Evolutionary conservation across 179 eudicot species (phyloP).

Genomic region (Dionaea muscipula): DNA sequence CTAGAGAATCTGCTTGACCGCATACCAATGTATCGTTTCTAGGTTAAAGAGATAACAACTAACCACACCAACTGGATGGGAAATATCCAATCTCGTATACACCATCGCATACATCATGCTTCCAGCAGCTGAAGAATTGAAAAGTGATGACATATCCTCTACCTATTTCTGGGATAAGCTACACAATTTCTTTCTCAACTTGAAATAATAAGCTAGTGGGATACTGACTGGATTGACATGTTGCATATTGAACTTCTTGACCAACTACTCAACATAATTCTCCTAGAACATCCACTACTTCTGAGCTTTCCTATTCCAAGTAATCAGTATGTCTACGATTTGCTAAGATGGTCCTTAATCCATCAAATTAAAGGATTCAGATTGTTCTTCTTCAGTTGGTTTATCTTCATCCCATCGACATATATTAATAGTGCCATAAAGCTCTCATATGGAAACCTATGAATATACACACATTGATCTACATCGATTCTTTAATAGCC

Average conservation of each 20-base stretch:
- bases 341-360: not conserved
- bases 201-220: not conserved
- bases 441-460: not conserved
- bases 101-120: not conserved
- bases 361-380: not conserved
- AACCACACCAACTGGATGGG: not conserved
- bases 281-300: not conserved
- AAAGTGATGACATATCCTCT: not conserved
- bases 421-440: not conserved
- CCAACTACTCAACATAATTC: not conserved
- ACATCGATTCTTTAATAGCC: not conserved
- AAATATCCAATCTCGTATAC: not conserved
- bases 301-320: not conserved
- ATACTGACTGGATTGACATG: not conserved
- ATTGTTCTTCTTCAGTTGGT: not conserved
- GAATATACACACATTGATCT: not conserved
- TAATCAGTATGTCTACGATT: not conserved
- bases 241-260: not conserved
- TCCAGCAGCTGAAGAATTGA: not conserved
- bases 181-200: not conserved
- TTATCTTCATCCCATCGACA: not conserved
- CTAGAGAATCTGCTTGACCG: too few relatives aligned
- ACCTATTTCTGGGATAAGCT: not conserved
- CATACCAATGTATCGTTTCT: too few relatives aligned
- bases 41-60: not conserved